These are phyloP conservation scores for Dendrocalamus latiflorus DNA, from an alignment of 202 grass and related monocot genomes.

Conservation along the genomic window DNA sequence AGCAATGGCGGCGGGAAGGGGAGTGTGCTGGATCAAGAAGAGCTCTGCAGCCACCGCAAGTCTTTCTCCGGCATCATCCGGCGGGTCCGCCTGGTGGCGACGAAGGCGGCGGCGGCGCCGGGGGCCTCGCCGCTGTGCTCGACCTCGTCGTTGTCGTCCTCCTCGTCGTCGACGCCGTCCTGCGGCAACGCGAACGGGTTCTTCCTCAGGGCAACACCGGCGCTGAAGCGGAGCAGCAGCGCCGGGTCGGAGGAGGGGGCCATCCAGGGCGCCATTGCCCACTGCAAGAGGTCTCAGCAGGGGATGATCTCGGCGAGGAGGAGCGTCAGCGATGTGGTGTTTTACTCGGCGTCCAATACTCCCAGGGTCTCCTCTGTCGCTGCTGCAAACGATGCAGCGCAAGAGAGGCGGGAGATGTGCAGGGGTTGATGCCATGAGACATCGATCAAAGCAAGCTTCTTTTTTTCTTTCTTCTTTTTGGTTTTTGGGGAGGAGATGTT, in stretches of 20 bases:
- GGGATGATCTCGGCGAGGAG: slow-evolving; percentile 35
- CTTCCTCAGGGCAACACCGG: slow-evolving; percentile 14
- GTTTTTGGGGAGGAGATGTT: neutral
- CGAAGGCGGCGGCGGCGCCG: neutral
- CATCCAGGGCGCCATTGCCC: slow-evolving; percentile 89
- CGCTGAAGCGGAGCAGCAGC: slow-evolving; percentile 69
- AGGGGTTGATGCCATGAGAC: slow-evolving; percentile 36
- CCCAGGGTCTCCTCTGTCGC: slow-evolving; percentile 43
- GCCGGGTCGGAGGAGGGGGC: slow-evolving; percentile 62
- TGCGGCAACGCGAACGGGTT: slow-evolving; percentile 38
- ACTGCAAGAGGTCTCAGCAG: slow-evolving; percentile 71
- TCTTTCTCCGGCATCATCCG: slow-evolving; percentile 85
- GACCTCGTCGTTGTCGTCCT: slow-evolving; percentile 23
- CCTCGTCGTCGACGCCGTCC: slow-evolving; percentile 45
- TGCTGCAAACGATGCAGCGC: slow-evolving; percentile 27
- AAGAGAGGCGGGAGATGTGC: slow-evolving; percentile 57
- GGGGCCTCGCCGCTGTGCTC: slow-evolving; percentile 48
- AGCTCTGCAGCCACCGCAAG: slow-evolving; percentile 55
- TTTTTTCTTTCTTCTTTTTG: neutral
- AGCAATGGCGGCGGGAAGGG: neutral
- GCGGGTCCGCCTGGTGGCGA: slow-evolving; percentile 50
- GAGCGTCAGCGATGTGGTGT: slow-evolving; percentile 59
- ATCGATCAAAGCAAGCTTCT: neutral
- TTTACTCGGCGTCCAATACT: slow-evolving; percentile 47
- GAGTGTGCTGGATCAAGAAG: slow-evolving; percentile 35